Evolutionary conservation across 2,329 filamentous ascomycete genomes (phyloP).

Genomic region (Diaporthe destruens): DNA sequence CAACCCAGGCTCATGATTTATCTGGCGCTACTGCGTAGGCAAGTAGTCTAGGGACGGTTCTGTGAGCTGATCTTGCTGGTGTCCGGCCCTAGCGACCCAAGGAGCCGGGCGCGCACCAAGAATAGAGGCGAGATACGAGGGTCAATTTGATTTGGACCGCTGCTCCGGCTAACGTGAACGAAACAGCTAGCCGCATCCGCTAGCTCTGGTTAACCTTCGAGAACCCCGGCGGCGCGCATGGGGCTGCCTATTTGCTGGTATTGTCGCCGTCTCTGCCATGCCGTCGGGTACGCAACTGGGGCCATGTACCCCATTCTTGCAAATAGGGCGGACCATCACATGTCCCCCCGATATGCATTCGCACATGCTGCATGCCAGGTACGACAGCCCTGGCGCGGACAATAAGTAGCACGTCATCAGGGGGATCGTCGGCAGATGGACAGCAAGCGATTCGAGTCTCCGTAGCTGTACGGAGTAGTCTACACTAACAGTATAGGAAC

Average conservation of each 20-base stretch:
- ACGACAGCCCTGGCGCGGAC: conserved; percentile 24
- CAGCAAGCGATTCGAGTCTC: conserved; percentile 23
- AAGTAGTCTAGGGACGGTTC: background rate
- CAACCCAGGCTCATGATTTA: conserved; percentile 6
- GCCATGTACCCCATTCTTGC: conserved; percentile 8
- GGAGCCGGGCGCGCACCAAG: conserved; percentile 30
- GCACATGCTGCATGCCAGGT: conserved; percentile 17
- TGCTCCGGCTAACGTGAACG: conserved; percentile 20
- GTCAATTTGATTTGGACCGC: conserved; percentile 20
- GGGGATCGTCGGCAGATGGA: conserved; percentile 31
- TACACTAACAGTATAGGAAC: too few relatives aligned
- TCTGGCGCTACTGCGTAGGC: background rate
- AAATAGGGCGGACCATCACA: conserved; percentile 12
- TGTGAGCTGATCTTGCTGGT: conserved; percentile 15
- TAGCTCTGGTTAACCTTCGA: conserved; percentile 15
- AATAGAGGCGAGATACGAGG: conserved; percentile 30
- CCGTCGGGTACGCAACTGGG: conserved; percentile 11
- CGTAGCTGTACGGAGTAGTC: background rate
- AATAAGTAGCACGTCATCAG: conserved; percentile 35
- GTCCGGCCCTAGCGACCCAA: conserved; percentile 21
- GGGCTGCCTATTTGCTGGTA: background rate
- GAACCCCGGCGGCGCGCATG: conserved; percentile 11
- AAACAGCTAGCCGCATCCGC: conserved; percentile 11
- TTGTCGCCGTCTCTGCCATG: conserved; percentile 6
- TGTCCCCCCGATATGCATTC: conserved; percentile 8